Evolutionary conservation across 129 eudicot species (phyloP).

Genomic region (Mikania micrantha): DNA sequence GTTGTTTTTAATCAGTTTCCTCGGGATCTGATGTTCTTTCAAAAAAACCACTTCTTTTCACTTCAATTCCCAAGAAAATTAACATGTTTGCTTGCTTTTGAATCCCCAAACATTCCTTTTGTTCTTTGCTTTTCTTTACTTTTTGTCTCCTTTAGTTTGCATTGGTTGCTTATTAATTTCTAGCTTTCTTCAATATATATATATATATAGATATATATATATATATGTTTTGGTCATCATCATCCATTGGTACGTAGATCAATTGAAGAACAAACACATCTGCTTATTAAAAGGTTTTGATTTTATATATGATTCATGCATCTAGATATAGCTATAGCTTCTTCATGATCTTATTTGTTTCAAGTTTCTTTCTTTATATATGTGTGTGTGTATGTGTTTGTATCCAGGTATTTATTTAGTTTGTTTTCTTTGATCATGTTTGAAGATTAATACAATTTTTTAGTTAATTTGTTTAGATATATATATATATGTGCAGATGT

Average conservation of each 20-base stretch:
- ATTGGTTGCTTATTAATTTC: too few species aligned
- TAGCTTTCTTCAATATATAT: too few species aligned
- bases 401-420: not conserved
- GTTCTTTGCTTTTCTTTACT: slow-evolving; percentile 18
- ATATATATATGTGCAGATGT: too few species aligned
- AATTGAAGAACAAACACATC: slow-evolving; percentile 15
- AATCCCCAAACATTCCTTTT: slow-evolving; percentile 26
- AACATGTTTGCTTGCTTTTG: slow-evolving; percentile 20
- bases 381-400: not conserved
- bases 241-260: slow-evolving; percentile 7
- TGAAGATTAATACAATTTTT: not conserved
- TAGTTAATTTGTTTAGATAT: not conserved
- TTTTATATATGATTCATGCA: not conserved
- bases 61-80: slow-evolving; percentile 51
- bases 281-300: slow-evolving; percentile 9
- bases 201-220: too few species aligned
- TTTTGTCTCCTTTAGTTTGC: slow-evolving; percentile 3
- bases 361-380: not conserved
- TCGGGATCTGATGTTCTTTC: slow-evolving; percentile 48
- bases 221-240: too few species aligned
- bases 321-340: too few species aligned
- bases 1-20: slow-evolving; percentile 16
- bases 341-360: slow-evolving; percentile 13
- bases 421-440: not conserved
- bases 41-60: slow-evolving; percentile 27